Evolutionary conservation across 2,329 filamentous ascomycete genomes (phyloP), one percentile per base, ranked within the genome.

Genomic region (Apiospora saccharicola): DNA sequence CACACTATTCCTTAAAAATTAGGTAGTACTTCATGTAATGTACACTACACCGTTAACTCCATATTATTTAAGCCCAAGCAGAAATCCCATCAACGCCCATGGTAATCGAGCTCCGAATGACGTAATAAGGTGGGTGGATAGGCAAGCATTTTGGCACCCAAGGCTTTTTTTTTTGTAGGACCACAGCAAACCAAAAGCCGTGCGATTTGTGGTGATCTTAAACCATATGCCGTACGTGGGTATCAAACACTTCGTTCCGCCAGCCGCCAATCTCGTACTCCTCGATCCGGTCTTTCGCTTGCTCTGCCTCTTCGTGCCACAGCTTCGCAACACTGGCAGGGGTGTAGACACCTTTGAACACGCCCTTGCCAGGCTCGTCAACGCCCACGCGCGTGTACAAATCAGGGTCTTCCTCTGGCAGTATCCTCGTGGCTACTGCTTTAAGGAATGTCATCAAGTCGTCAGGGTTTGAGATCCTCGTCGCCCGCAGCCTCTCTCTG

Each of bases 271-370:
- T 85, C 71, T 91, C 89, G 78, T 91, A 91, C 75, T 96, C 93
- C 75, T 95, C 90, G 49, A 97, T 90, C 53, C 90, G 87, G 81
- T 97, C 93, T 26, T 87, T 87, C 0, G 94, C 94, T 74, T 87
- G 86, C 30, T 85, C 83, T 0, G 90, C 94, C 82, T 97, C 93
- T 75, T 95, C 92, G 75, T 96, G 90, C 94, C 94, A 98, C n/a
- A 97, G 82, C 83, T 93, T 95, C 70, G 96, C 93, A 37, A 98
- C 85, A 81, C 95, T 98, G 0, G 94, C 95, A 0, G 96, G 96
- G 0, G 96, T 92, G 83, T 98, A 98, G 1, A 94, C 89, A 4
- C 93, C 94, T 76, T 91, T 90, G 85, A 98, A 98, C 0, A 96
- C 84, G 14, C 88, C 88, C 4, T 76, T 72, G 3, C 86, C 86